A percentile compares a stretch with the other conserved stretches of the same genome.
phyloP scores from a whole-genome alignment of 805 yeast species.

The Barnettozyma botsteinii region DNA sequence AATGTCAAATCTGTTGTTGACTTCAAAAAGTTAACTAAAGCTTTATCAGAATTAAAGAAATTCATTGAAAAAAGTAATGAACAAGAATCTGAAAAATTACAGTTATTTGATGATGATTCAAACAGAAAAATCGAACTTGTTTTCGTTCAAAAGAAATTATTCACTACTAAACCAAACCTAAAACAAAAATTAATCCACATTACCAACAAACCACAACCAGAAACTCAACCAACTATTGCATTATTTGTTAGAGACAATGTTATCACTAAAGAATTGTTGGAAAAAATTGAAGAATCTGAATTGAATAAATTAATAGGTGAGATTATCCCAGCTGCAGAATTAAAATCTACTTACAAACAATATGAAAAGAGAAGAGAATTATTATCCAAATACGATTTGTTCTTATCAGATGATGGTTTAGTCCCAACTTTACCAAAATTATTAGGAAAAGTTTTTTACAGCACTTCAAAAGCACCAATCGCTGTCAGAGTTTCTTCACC shows the following conservation, averaged over 20 bases:
- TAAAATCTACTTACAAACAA: conserved; percentile 82
- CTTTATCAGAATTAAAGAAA: conserved; percentile 61
- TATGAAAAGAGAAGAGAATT: conserved; percentile 83
- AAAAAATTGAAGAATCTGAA: conserved; percentile 25
- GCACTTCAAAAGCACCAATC: conserved; percentile 58
- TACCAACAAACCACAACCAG: conserved; percentile 33
- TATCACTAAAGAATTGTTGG: conserved; percentile 28
- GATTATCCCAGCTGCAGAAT: conserved; percentile 64
- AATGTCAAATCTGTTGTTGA: conserved; percentile 20
- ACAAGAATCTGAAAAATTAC: conserved; percentile 32
- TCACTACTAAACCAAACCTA: conserved; percentile 46
- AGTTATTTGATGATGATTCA: conserved; percentile 54
- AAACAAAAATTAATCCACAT: conserved; percentile 32
- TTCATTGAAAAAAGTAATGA: conserved; percentile 41
- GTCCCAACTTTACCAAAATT: conserved; percentile 75
- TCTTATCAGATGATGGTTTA: conserved; percentile 80
- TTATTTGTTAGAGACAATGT: conserved; percentile 62
- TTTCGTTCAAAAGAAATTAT: conserved; percentile 59
- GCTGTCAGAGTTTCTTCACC: conserved; percentile 45
- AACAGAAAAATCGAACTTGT: conserved; percentile 47
- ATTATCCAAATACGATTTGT: conserved; percentile 59
- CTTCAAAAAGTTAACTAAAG: conserved; percentile 37
- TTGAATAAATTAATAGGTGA: conserved; percentile 30
- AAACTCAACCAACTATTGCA: conserved; percentile 47
- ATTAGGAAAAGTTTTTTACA: conserved; percentile 75